Evolutionary conservation across 345 rosid genomes (phyloP).

Genomic region (Populus simonii): DNA sequence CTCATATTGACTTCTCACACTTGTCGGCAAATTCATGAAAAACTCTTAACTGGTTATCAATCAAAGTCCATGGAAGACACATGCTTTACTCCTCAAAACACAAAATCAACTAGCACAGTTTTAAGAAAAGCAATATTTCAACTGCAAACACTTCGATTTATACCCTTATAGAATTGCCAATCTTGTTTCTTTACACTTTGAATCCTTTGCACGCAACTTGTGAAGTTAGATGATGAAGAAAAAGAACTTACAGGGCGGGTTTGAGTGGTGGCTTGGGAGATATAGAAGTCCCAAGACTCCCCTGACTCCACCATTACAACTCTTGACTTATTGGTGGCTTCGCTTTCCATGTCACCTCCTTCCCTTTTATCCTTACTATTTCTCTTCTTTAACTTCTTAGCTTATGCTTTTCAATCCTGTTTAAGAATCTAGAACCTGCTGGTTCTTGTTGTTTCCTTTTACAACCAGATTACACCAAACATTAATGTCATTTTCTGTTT

Average conservation of each 20-base stretch:
- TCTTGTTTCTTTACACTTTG: background rate
- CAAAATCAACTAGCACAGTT: background rate
- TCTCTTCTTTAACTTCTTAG: background rate
- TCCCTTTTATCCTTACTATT: background rate
- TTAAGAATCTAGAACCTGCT: background rate
- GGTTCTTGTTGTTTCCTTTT: background rate
- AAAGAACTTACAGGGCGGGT: conserved; percentile 56
- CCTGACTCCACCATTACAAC: conserved; percentile 56
- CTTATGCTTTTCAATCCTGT: background rate
- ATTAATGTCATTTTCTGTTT: background rate
- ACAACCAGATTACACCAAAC: background rate
- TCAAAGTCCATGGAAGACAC: background rate
- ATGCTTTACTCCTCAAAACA: background rate
- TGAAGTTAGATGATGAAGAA: background rate
- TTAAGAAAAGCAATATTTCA: background rate
- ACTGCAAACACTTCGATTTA: too few species aligned
- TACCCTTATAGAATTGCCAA: background rate
- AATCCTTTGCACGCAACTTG: background rate
- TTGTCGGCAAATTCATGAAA: background rate
- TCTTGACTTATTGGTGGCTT: conserved; percentile 44
- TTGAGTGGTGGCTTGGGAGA: conserved; percentile 58
- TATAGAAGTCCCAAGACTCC: conserved; percentile 64
- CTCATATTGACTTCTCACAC: background rate
- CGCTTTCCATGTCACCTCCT: conserved; percentile 31
- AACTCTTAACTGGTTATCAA: background rate